phyloP scores from a whole-genome alignment of 1,284 basidiomycete species.

The Microbotryomycetes sp. region DNA sequence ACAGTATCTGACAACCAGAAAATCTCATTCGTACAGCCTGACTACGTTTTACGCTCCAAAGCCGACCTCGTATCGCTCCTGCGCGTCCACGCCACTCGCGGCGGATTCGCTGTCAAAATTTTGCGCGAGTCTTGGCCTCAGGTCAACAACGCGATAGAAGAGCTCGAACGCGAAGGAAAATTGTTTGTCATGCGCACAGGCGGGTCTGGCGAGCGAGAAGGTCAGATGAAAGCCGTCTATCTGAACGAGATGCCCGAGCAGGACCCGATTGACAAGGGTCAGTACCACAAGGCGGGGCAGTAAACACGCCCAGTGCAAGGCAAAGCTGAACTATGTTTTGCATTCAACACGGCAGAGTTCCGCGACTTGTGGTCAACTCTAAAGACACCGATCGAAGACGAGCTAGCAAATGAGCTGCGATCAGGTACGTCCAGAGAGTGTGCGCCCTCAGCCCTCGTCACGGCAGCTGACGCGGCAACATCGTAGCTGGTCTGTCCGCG shows the following conservation, averaged over 20 bases:
- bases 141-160: conserved; percentile 69
- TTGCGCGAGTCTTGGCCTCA: conserved; percentile 86
- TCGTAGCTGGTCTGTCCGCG: conserved; percentile 24
- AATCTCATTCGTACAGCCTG: conserved; percentile 69
- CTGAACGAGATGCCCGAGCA: conserved; percentile 75
- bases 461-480: neutral
- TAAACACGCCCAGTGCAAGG: no score
- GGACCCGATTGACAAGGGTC: conserved; percentile 68
- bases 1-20: no score
- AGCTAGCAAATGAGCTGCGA: conserved; percentile 16
- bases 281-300: conserved; percentile 26
- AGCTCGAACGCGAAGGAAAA: conserved; percentile 76
- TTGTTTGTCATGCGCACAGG: conserved; percentile 71
- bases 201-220: conserved; percentile 49
- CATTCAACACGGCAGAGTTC: conserved; percentile 56
- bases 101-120: conserved; percentile 72
- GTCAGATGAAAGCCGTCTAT: conserved; percentile 76
- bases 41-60: conserved; percentile 76
- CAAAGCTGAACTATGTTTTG: neutral
- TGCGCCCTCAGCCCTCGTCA: conserved; percentile 5
- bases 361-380: conserved; percentile 74
- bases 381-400: conserved; percentile 72
- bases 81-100: conserved; percentile 65
- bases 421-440: conserved; percentile 10
- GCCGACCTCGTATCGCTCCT: conserved; percentile 72